These are phyloP conservation scores for Coemansia aciculifera DNA, from an alignment of 192 early-diverging fungal species.

Conservation along the genomic window DNA sequence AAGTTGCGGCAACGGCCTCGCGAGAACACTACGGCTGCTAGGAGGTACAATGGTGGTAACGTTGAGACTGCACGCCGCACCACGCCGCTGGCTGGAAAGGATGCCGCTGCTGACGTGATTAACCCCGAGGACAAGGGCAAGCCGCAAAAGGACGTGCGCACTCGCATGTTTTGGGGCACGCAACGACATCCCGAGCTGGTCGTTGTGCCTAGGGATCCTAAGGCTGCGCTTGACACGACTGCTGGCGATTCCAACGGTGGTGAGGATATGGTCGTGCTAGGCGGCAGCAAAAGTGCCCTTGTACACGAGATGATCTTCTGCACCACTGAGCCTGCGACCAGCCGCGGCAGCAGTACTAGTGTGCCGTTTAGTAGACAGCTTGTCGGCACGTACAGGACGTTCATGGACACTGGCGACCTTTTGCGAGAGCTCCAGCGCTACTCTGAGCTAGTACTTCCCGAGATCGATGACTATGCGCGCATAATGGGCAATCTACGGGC, in stretches of 20 bases:
- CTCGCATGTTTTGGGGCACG: conserved; percentile 59
- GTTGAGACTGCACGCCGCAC: conserved; percentile 4
- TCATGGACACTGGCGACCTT: conserved; percentile 51
- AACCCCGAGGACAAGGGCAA: conserved; percentile 34
- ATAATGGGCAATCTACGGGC: conserved; percentile 18
- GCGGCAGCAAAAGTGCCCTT: conserved; percentile 56
- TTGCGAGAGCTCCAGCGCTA: conserved; percentile 54
- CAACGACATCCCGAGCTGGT: conserved; percentile 59
- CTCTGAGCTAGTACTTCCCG: conserved; percentile 46
- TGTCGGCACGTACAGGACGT: conserved; percentile 34
- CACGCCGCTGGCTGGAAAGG: conserved; percentile 20
- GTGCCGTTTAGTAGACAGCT: conserved; percentile 36
- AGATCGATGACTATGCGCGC: conserved; percentile 17
- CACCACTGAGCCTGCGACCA: conserved; percentile 10
- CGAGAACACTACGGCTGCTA: conserved; percentile 27
- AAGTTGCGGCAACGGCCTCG: conserved; percentile 50
- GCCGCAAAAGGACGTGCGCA: conserved; percentile 31
- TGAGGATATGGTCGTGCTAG: conserved; percentile 37
- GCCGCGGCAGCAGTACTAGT: neutral
- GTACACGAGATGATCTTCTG: conserved; percentile 66
- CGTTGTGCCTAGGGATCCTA: conserved; percentile 12
- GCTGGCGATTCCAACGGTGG: too few species aligned
- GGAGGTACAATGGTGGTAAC: conserved; percentile 20
- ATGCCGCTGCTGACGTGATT: conserved; percentile 9
- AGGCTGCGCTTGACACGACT: neutral